Percentiles rank a stretch among this genome's conserved stretches.
These are phyloP conservation scores for Bothriochloa decipiens DNA, from an alignment of 176 grass and related monocot genomes.

Conservation along the genomic window DNA sequence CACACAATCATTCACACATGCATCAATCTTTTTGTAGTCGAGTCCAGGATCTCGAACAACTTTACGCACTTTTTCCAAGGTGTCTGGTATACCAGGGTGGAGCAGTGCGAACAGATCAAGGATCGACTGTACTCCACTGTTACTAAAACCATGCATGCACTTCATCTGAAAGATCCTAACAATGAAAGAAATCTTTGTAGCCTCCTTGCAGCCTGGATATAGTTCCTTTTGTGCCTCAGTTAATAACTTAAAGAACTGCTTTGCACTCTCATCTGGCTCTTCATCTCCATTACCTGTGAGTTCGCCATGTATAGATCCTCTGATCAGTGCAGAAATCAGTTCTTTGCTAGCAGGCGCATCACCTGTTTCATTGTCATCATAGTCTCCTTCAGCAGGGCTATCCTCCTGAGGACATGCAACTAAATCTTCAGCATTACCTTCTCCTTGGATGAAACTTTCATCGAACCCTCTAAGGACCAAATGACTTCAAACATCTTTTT, in stretches of 20 bases:
- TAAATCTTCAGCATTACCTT: not conserved
- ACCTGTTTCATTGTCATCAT: too few species aligned
- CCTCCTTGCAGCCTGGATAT: too few species aligned
- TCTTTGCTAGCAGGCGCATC: not conserved
- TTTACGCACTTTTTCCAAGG: not conserved
- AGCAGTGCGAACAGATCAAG: not conserved
- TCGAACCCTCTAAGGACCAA: not conserved
- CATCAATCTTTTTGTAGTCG: not conserved
- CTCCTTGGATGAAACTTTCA: not conserved
- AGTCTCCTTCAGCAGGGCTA: not conserved
- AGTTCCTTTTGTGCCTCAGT: too few species aligned
- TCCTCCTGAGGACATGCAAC: not conserved
- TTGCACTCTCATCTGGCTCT: too few species aligned
- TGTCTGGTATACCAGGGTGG: too few species aligned
- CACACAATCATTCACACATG: not conserved
- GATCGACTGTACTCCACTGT: not conserved
- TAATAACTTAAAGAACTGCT: too few species aligned
- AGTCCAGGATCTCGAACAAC: slow-evolving; percentile 5
- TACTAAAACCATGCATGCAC: too few species aligned
- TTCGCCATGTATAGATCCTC: too few species aligned
- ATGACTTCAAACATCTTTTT: not conserved
- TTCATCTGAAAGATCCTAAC: too few species aligned
- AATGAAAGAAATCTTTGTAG: too few species aligned
- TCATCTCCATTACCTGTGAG: too few species aligned
- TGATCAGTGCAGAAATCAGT: too few species aligned